Percentiles rank a stretch among this genome's conserved stretches.
phyloP scores from a whole-genome alignment of 192 early-diverging fungal species.

The Backusella sp. region DNA sequence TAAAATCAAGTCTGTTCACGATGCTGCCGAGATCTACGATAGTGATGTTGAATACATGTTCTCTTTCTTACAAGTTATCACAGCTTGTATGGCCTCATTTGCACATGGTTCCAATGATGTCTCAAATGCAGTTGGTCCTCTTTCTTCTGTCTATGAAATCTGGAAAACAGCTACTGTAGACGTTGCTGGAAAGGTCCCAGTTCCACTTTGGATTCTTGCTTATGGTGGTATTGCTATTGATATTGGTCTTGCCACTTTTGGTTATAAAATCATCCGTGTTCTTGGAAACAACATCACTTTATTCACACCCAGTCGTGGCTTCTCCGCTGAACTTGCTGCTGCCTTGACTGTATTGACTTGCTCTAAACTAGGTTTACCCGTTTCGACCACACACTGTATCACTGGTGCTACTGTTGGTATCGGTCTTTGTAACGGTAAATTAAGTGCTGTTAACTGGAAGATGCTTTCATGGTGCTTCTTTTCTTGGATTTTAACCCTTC shows the following conservation, averaged over 20 bases:
- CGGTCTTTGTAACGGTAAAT: conserved; percentile 66
- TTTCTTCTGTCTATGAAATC: conserved; percentile 71
- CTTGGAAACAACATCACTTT: conserved; percentile 86
- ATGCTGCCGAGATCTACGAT: conserved; percentile 65
- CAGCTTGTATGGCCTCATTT: conserved; percentile 81
- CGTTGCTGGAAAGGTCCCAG: conserved; percentile 49
- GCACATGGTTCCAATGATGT: conserved; percentile 87
- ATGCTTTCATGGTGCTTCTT: conserved; percentile 60
- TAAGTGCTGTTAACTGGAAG: conserved; percentile 74
- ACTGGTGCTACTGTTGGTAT: conserved; percentile 74
- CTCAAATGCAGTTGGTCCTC: conserved; percentile 81
- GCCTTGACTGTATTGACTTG: conserved; percentile 79
- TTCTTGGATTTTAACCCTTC: conserved; percentile 78
- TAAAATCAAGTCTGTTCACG: conserved; percentile 53
- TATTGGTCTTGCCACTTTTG: conserved; percentile 71
- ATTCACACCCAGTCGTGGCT: conserved; percentile 78
- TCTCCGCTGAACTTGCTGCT: conserved; percentile 76
- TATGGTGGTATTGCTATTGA: conserved; percentile 76
- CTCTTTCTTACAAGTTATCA: conserved; percentile 80
- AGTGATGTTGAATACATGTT: conserved; percentile 76
- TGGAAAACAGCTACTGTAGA: conserved; percentile 57
- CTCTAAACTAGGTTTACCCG: conserved; percentile 74
- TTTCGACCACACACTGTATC: conserved; percentile 85
- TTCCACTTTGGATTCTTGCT: conserved; percentile 76
- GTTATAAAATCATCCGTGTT: conserved; percentile 74